Percentiles rank a stretch among this genome's conserved stretches.
Evolutionary conservation across 805 yeast species (phyloP).

Genomic region (Hanseniaspora taiwanica): DNA sequence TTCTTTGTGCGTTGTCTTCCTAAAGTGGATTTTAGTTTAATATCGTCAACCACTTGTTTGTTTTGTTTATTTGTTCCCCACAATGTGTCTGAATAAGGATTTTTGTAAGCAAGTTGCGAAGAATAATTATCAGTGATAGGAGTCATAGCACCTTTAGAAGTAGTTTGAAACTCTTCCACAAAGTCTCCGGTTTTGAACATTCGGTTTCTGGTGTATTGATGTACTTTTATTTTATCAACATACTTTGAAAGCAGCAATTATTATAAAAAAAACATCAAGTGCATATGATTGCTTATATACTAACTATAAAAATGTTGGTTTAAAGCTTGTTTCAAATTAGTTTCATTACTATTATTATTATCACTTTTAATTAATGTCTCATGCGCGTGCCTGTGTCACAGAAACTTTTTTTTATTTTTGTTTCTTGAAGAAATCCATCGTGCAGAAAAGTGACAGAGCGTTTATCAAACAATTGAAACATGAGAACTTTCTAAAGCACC

Average conservation of each 20-base stretch:
- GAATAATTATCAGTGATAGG: constrained; percentile 12
- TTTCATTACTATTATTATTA: too few relatives aligned
- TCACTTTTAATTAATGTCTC: background rate
- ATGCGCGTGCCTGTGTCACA: background rate
- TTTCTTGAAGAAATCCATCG: background rate
- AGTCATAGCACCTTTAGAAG: constrained; percentile 16
- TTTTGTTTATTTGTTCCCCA: constrained; percentile 29
- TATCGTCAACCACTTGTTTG: constrained; percentile 22
- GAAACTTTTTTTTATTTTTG: background rate
- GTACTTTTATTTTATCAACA: too few relatives aligned
- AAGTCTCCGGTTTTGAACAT: constrained; percentile 20
- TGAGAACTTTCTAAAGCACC: constrained; percentile 59
- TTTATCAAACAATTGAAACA: background rate
- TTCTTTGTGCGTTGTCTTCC: constrained; percentile 4
- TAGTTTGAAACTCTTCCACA: constrained; percentile 13
- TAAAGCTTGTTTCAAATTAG: background rate
- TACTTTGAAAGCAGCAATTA: too few relatives aligned
- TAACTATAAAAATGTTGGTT: too few relatives aligned
- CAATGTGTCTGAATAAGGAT: constrained; percentile 32
- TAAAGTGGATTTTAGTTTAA: constrained; percentile 13
- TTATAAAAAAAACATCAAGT: background rate
- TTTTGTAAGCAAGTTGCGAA: constrained; percentile 7
- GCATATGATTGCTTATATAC: background rate
- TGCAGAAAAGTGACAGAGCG: background rate
- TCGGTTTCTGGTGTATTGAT: too few relatives aligned